Base-by-base conservation (phyloP, 2,329 filamentous ascomycete genomes). In the Fusarium oligoseptatum region DNA sequence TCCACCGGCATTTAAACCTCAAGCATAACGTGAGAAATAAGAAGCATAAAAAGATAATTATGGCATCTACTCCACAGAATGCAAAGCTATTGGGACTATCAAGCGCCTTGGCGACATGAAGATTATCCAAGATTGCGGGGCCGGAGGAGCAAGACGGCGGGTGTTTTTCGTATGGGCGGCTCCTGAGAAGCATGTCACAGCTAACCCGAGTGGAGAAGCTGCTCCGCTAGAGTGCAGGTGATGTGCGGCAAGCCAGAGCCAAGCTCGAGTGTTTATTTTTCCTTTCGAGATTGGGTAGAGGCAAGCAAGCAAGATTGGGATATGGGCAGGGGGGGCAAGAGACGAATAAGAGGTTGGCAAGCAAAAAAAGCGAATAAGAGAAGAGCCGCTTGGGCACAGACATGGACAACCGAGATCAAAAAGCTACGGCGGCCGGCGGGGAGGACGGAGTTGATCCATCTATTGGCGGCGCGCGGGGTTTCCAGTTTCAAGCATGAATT, bases 171-270 rank as follows among this genome's bases (percentile, higher is more conserved):
- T 50, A 70, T 27, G 52, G 52, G 63, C 29, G 39, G 39, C 50
- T 50, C 27, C 45, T 66, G 15, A 43, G 39, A 66, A 48, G 32
- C 58, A 67, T 41, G 63, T 63, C 64, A 67, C 50, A 32, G 12
- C 48, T 22, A 52, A n/a, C 29, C 10, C 6, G 7, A 32, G 75
- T 72, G 68, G 75, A 66, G 67, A 36, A 65, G 20, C 48, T 14
- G 60, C 58, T 65, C 70, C 64, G 52, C 69, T 67, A 63, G 68
- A 77, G 66, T 70, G 67, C 62, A 76, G 64, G 57, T 64, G 41
- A 72, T 72, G 61, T 66, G 60, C 57, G 58, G 58, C 58, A 57
- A 61, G 48, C 29, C 45, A 64, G 37, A 57, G 56, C 29, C n/a
- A 41, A 64, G 55, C 36, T 64, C 45, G 12, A 68, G 22, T 57